Conservation (phyloP, 2,329 filamentous ascomycete species). For the Fulvia fulva region DNA sequence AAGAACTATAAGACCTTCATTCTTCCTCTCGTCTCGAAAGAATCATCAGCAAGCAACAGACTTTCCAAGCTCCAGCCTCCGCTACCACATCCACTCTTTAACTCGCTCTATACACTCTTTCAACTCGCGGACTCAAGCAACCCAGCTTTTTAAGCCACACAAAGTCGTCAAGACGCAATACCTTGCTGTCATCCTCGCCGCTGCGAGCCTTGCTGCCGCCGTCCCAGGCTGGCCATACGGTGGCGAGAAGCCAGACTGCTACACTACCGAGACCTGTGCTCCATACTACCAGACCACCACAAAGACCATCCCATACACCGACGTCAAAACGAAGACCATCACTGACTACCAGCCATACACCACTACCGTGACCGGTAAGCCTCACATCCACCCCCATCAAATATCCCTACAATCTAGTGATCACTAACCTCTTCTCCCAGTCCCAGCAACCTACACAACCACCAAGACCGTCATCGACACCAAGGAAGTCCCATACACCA, state of each 20-base stretch:
- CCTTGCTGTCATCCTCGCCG: neutral
- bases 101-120: neutral
- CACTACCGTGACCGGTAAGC: neutral
- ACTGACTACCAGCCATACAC: neutral
- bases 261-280: neutral
- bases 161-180: neutral
- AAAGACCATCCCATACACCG: neutral
- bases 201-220: neutral
- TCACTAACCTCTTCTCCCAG: neutral
- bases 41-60: neutral
- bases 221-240: neutral
- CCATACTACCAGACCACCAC: neutral
- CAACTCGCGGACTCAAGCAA: neutral
- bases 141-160: neutral
- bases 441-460: neutral
- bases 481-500: neutral
- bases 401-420: neutral
- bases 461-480: neutral
- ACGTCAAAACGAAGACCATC: neutral
- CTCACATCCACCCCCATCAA: neutral
- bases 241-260: neutral
- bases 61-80: neutral
- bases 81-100: neutral
- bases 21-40: neutral
- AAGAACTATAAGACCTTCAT: neutral